Base-by-base conservation (phyloP, 2,329 filamentous ascomycete genomes). In the Verticillium albo-atrum region DNA sequence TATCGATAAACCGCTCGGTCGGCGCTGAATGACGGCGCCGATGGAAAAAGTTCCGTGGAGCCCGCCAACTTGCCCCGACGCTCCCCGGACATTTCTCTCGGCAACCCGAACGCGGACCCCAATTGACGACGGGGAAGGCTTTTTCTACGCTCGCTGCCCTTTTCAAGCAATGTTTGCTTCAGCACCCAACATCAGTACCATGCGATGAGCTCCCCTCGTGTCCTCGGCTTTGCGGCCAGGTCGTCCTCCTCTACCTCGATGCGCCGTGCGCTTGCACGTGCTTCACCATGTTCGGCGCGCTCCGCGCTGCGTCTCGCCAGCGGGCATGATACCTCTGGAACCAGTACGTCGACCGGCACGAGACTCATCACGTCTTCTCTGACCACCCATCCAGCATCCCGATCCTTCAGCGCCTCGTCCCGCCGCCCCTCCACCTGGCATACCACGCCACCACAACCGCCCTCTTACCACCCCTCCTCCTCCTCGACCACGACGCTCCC, bases 401-500 rank as follows among this genome's bases (percentile, higher is more conserved):
- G 55, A 52, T 27, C 55, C 34, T 61, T 61, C 57, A 25, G 57
- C 20, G 58, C 37, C 37, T 37, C 34, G 32, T 34, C 17, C 25
- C 51, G 23, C 58, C 50, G 53, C 30, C 54, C 55, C 32, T 62
- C 54, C 14, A 56, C 66, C 57, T 75, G 72, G 73, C 70, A 70
- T 32, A 61, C 68, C 9, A 65, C 67, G 15, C 66, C 70, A 4
- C 67, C 70, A 3, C 63, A 64, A 26, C 68, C 70, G 3, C 75
- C 77, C 0, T 73, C 73, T 0, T 65, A 71, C 51, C 71, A 77
- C 57, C 72, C 74, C 1, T 67, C 71, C 10, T 65, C 67, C 37
- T 57, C 55, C 35, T 61, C 62, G 34, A 57, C 57, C 10, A 60
- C 56, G n/a, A 54, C 42, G 55, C 65, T 55, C 61, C 64, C 60